Evolutionary conservation across 2,329 filamentous ascomycete genomes (phyloP).

Genomic region (Corinectria fuckeliana): DNA sequence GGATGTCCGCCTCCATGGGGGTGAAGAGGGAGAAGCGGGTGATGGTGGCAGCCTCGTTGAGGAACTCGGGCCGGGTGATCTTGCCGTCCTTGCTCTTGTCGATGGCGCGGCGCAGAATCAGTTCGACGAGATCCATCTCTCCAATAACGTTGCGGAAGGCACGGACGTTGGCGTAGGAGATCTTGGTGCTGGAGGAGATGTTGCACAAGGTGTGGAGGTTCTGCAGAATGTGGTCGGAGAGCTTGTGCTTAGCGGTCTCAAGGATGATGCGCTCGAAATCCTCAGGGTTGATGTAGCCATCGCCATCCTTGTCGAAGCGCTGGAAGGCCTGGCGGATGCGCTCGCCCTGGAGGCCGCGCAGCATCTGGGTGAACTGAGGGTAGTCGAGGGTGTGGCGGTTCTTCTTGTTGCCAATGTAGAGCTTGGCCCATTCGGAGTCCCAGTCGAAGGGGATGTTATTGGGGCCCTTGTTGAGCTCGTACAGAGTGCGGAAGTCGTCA

Average conservation of each 20-base stretch:
- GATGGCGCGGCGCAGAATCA: slow-evolving; percentile 88
- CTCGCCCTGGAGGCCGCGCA: slow-evolving; percentile 94
- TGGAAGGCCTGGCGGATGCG: slow-evolving; percentile 95
- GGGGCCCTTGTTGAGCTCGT: slow-evolving; percentile 86
- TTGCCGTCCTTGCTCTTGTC: slow-evolving; percentile 85
- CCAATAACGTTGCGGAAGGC: slow-evolving; percentile 98
- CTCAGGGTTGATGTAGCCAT: slow-evolving; percentile 94
- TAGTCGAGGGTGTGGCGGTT: slow-evolving; percentile 93
- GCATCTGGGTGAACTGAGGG: slow-evolving; percentile 96
- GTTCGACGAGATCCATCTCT: slow-evolving; percentile 96
- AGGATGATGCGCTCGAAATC: slow-evolving; percentile 97
- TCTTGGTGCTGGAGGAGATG: slow-evolving; percentile 88
- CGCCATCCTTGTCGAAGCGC: slow-evolving; percentile 85
- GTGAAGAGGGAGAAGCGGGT: slow-evolving; percentile 96
- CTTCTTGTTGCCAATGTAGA: slow-evolving; percentile 90
- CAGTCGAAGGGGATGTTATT: slow-evolving; percentile 93
- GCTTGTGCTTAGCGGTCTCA: slow-evolving; percentile 92
- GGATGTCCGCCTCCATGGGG: slow-evolving; percentile 97
- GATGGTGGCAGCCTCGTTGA: slow-evolving; percentile 89
- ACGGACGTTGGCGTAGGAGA: slow-evolving; percentile 96
- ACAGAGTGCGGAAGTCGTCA: slow-evolving; percentile 83
- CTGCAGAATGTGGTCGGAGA: slow-evolving; percentile 92
- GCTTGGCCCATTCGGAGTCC: slow-evolving; percentile 93
- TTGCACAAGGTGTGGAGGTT: slow-evolving; percentile 95
- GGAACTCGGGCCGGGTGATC: slow-evolving; percentile 92